A percentile compares a stretch with the other conserved stretches of the same genome.
phyloP scores from a whole-genome alignment of 495 filamentous ascomycete genomes.

The Penicillium pancosmium region DNA sequence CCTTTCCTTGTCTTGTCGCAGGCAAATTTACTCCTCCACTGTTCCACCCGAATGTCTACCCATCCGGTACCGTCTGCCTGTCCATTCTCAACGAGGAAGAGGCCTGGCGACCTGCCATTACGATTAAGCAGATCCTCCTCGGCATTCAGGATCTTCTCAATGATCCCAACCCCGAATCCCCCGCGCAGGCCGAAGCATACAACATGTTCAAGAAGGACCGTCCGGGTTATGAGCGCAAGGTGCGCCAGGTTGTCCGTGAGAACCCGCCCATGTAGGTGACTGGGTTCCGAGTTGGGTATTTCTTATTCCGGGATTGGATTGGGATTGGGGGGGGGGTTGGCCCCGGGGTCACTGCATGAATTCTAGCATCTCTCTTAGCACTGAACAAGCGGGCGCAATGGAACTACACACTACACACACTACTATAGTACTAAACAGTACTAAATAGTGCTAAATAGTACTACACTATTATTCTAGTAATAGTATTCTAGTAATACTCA shows the following conservation, averaged over 20 bases:
- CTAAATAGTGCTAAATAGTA: background rate
- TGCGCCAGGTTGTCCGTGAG: slow-evolving; percentile 83
- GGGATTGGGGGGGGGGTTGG: background rate
- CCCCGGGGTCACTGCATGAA: background rate
- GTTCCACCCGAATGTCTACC: slow-evolving; percentile 99
- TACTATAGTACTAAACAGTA: background rate
- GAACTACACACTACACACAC: background rate
- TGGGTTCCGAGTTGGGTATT: background rate
- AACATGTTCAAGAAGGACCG: slow-evolving; percentile 94
- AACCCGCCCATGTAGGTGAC: slow-evolving; percentile 67
- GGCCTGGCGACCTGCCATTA: slow-evolving; percentile 97
- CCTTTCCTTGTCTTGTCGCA: slow-evolving; percentile 34
- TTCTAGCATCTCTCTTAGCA: background rate
- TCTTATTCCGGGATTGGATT: background rate
- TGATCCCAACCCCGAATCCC: slow-evolving; percentile 95
- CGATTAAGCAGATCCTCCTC: slow-evolving; percentile 93
- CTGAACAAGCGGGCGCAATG: background rate
- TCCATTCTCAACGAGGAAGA: slow-evolving; percentile 99
- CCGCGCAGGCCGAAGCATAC: slow-evolving; percentile 96
- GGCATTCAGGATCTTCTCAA: slow-evolving; percentile 95
- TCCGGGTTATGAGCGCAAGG: slow-evolving; percentile 81
- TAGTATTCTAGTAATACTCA: background rate
- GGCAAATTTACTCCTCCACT: slow-evolving; percentile 97
- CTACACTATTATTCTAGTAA: background rate
- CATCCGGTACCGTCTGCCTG: slow-evolving; percentile 95